phyloP scores from a whole-genome alignment of 2,329 filamentous ascomycete genomes.

The Neophaeococcomyces aloes region DNA sequence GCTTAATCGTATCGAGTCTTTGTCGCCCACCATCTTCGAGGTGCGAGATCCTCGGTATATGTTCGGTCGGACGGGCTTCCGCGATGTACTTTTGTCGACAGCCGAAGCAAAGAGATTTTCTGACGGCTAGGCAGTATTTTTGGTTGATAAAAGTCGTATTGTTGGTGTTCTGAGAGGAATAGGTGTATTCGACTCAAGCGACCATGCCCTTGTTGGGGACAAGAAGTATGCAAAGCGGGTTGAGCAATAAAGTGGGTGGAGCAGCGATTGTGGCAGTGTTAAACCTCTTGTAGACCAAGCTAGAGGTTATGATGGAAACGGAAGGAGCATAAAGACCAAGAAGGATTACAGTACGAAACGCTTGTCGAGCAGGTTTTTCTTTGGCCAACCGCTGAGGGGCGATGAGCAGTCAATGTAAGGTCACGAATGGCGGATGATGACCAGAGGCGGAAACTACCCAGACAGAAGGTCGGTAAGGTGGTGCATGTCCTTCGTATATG shows the following conservation, averaged over 20 bases:
- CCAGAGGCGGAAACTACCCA: too few species aligned
- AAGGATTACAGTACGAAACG: neutral
- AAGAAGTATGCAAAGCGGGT: neutral
- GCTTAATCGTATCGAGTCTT: neutral
- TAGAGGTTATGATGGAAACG: neutral
- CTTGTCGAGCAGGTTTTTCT: neutral
- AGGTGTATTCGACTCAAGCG: too few species aligned
- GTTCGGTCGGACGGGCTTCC: too few species aligned
- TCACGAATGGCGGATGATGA: neutral
- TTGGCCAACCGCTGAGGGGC: neutral
- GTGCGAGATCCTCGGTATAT: neutral
- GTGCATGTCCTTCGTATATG: too few species aligned
- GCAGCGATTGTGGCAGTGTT: slow-evolving; percentile 2
- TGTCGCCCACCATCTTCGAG: neutral
- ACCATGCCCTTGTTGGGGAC: too few species aligned
- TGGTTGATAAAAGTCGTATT: too few species aligned
- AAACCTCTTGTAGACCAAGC: neutral
- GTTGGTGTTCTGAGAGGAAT: too few species aligned
- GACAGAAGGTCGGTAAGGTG: too few species aligned
- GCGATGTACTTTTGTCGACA: slow-evolving; percentile 3
- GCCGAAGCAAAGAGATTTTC: neutral
- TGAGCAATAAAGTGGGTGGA: neutral
- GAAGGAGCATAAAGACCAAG: slow-evolving; percentile 1
- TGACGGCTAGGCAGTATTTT: too few species aligned
- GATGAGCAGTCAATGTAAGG: neutral